Percentiles rank a stretch among this genome's conserved stretches.
Evolutionary conservation across 1,284 basidiomycete species (phyloP).

Genomic region (Amylostereum chailletii): DNA sequence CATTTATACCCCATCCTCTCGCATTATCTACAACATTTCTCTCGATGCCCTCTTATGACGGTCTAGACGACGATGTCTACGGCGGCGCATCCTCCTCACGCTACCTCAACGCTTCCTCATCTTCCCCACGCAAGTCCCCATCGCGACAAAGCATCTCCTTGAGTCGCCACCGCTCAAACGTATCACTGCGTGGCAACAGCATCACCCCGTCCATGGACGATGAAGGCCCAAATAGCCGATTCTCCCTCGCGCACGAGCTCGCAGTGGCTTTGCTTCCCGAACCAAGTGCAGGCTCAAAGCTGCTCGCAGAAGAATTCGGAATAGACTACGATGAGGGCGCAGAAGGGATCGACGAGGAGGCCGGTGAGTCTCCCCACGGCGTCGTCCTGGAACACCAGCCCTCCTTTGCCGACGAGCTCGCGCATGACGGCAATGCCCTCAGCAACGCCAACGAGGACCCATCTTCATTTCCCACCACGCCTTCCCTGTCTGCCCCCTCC

Average conservation of each 20-base stretch:
- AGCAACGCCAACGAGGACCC: neutral
- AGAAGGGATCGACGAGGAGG: constrained; percentile 61
- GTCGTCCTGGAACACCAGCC: constrained; percentile 4
- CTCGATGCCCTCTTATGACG: too few species aligned
- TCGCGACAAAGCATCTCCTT: constrained; percentile 34
- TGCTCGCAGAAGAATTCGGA: constrained; percentile 76
- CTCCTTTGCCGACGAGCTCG: constrained; percentile 16
- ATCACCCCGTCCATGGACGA: constrained; percentile 28
- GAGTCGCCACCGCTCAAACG: constrained; percentile 32
- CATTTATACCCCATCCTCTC: neutral
- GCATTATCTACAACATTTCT: neutral
- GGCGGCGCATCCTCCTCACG: constrained; percentile 10
- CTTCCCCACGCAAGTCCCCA: constrained; percentile 36
- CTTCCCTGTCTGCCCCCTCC: constrained; percentile 14
- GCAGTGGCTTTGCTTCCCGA: constrained; percentile 78
- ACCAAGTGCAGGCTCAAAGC: constrained; percentile 61
- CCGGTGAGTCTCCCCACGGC: constrained; percentile 5
- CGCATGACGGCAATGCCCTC: neutral
- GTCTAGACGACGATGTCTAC: constrained; percentile 5
- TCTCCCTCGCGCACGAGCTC: constrained; percentile 76
- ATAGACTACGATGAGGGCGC: constrained; percentile 81
- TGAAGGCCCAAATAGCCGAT: constrained; percentile 36
- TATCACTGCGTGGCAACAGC: constrained; percentile 31
- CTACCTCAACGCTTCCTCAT: constrained; percentile 12
- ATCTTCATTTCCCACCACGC: constrained; percentile 4